Base-by-base conservation (phyloP, 192 early-diverging fungal genomes). In the Podochytrium sp. region DNA sequence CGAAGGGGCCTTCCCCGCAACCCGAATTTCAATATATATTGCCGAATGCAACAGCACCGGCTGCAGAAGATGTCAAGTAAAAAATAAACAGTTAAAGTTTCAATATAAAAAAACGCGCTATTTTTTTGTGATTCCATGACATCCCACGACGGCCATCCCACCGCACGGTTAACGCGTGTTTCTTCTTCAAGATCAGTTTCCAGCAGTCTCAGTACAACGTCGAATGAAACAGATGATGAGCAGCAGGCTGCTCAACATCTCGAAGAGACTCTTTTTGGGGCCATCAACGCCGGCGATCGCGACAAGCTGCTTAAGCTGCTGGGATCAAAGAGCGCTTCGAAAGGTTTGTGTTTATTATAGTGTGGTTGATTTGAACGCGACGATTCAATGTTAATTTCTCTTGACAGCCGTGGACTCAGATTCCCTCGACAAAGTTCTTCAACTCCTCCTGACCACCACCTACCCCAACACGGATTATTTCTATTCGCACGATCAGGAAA, bases 401-500 rank as follows among this genome's bases (percentile, higher is more conserved):
- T 20, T 57, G 55, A 57, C n/a, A 47, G 43, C 43, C n/a, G n/a
- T 25, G 5, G 59, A 61, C 16, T n/a, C 59, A 16, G 59, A 61
- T 39, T n/a, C 59, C 16, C 10, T 47, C 14, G 63, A 65, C 35
- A 16, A 10, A 10, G 63, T 84, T 12, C 66, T 81, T 52, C 79
- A 79, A 35, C 34, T 80, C 2, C 60, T 86, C 53, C 70, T 86
- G 38, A 84, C 82, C 0, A 82, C 80, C 5, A 79, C 80, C 18
- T 86, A 84, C 49, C 83, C 84, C 47, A 90, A 89, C 66, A 70
- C 65, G 23, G 89, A 90, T 58, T 51, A 69, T 10, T 75, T 77
- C n/a, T 89, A 87, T 56, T 59, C 71, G 2, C 85, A 87, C 49
- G 89, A 90, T 67, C 78, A 76, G 7, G 87, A 90, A 10, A 77